Conservation (phyloP, 129 eudicot genomes). For the Saposhnikovia divaricata region DNA sequence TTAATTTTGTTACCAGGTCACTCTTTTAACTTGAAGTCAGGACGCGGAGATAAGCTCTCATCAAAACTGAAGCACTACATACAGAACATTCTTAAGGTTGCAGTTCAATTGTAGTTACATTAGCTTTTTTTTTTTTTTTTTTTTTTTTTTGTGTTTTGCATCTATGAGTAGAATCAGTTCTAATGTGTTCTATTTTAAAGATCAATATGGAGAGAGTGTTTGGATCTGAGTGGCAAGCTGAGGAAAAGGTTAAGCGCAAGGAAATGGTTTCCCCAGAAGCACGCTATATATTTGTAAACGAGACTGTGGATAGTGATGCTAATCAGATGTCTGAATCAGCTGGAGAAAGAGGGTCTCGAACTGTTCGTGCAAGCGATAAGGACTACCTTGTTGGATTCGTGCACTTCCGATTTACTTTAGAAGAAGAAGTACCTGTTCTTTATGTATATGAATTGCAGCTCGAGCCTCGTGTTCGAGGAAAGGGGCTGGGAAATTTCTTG, state of each 20-base stretch:
- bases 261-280: constrained; percentile 85
- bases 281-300: constrained; percentile 62
- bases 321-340: constrained; percentile 5
- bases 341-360: constrained; percentile 12
- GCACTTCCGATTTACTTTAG: constrained; percentile 67
- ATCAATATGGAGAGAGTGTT: constrained; percentile 72
- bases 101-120: background rate
- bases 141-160: background rate
- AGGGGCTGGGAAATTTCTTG: constrained; percentile 72
- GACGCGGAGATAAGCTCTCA: constrained; percentile 71
- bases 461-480: constrained; percentile 69
- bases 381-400: constrained; percentile 71
- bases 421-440: constrained; percentile 85
- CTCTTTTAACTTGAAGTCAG: constrained; percentile 48
- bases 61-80: constrained; percentile 49
- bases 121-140: too few species aligned
- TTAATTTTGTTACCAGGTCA: constrained; percentile 35
- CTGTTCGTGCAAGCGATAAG: background rate
- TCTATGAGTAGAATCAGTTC: background rate
- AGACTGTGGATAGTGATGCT: constrained; percentile 25
- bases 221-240: constrained; percentile 82
- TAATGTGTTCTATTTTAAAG: constrained; percentile 20
- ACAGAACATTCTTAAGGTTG: constrained; percentile 78
- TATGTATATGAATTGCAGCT: constrained; percentile 94
- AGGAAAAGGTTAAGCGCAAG: constrained; percentile 76